Percentiles rank a stretch among this genome's conserved stretches.
Conservation (phyloP, 768 basidiomycete species). For the Artomyces pyxidatus region DNA sequence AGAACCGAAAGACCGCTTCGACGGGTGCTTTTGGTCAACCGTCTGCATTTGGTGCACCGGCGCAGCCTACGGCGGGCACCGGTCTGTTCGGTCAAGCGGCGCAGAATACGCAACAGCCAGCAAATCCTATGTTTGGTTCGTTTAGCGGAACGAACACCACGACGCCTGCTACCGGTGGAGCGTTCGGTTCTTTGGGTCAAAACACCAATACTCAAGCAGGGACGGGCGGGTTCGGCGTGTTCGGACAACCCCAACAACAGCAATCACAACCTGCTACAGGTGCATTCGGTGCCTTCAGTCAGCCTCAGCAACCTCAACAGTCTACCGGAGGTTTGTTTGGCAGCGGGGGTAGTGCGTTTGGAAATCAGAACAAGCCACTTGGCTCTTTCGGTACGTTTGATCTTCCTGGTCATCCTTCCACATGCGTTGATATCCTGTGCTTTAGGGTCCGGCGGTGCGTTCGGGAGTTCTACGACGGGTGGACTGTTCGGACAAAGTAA, state of each 20-base stretch:
- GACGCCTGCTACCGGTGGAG: slow-evolving; percentile 4
- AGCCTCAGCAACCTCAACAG: slow-evolving; percentile 18
- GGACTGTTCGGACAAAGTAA: slow-evolving; percentile 21
- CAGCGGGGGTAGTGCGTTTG: slow-evolving; percentile 23
- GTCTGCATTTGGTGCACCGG: slow-evolving; percentile 24
- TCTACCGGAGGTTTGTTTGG: slow-evolving; percentile 21
- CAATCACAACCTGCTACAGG: slow-evolving; percentile 20
- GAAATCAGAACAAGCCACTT: slow-evolving; percentile 26
- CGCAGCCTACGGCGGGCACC: slow-evolving; percentile 17
- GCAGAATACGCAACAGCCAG: slow-evolving; percentile 20
- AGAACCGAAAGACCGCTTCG: slow-evolving; percentile 33
- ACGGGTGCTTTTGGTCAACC: slow-evolving; percentile 24
- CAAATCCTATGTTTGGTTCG: slow-evolving; percentile 21
- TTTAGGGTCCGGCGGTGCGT: slow-evolving; percentile 7
- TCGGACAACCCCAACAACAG: slow-evolving; percentile 26
- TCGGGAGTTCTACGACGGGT: slow-evolving; percentile 11
- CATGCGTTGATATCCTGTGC: not conserved
- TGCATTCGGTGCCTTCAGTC: slow-evolving; percentile 28
- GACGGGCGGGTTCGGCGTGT: slow-evolving; percentile 18
- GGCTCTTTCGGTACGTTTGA: slow-evolving; percentile 10
- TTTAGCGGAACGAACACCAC: slow-evolving; percentile 21
- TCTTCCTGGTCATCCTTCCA: not conserved
- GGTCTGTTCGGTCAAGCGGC: slow-evolving; percentile 25
- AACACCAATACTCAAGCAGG: slow-evolving; percentile 17
- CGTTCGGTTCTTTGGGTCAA: slow-evolving; percentile 2